These are phyloP conservation scores for Ustilago cynodontis DNA, from an alignment of 1,284 basidiomycete species.

Conservation along the genomic window DNA sequence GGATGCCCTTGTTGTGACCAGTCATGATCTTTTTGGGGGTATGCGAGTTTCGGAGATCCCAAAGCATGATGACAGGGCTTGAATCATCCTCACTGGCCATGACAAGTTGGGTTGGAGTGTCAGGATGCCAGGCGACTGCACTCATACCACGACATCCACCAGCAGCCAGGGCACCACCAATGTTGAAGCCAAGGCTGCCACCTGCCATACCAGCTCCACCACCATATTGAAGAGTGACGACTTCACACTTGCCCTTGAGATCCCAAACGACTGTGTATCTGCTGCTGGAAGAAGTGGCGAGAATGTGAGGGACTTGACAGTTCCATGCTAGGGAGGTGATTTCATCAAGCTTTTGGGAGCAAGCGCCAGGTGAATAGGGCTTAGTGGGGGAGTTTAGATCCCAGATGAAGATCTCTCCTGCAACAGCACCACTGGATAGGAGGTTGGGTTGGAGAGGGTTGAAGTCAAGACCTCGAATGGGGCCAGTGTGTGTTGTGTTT, in stretches of 20 bases:
- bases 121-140: constrained; percentile 97
- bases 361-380: constrained; percentile 77
- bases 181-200: constrained; percentile 74
- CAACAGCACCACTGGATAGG: constrained; percentile 88
- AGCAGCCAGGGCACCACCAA: constrained; percentile 75
- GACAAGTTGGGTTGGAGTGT: constrained; percentile 86
- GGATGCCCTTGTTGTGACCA: constrained; percentile 94
- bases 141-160: constrained; percentile 77
- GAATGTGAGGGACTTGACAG: constrained; percentile 89
- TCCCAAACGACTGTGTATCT: constrained; percentile 99
- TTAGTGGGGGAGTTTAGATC: constrained; percentile 73
- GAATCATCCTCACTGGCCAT: constrained; percentile 96
- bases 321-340: constrained; percentile 97
- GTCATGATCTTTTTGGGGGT: constrained; percentile 83
- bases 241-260: constrained; percentile 83
- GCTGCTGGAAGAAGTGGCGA: constrained; percentile 91
- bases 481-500: constrained; percentile 90
- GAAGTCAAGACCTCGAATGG: constrained; percentile 92
- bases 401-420: constrained; percentile 80
- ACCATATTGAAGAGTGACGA: constrained; percentile 86
- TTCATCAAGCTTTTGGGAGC: constrained; percentile 90
- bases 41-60: constrained; percentile 96
- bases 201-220: constrained; percentile 82
- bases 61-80: constrained; percentile 95
- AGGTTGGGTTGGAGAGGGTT: constrained; percentile 90